Percentiles rank a stretch among this genome's conserved stretches.
phyloP scores from a whole-genome alignment of 179 eudicot species.

The Heliamphora pulchella region DNA sequence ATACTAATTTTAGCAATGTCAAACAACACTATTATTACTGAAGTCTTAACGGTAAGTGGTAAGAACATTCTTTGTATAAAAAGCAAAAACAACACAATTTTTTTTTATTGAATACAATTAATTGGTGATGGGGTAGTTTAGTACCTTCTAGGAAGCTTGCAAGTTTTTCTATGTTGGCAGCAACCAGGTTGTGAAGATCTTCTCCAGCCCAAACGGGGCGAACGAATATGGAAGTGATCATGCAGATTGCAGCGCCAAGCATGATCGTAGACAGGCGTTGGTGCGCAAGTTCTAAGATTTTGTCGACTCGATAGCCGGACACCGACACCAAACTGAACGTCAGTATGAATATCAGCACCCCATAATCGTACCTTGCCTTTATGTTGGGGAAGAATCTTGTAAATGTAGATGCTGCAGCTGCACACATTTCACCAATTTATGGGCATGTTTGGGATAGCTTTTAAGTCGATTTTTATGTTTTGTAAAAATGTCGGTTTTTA shows the following conservation, averaged over 20 bases:
- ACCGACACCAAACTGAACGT: slow-evolving; percentile 68
- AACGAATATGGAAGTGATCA: slow-evolving; percentile 38
- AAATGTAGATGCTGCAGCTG: slow-evolving; percentile 54
- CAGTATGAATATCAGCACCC: slow-evolving; percentile 63
- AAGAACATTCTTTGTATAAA: too few species aligned
- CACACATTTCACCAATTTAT: slow-evolving; percentile 3
- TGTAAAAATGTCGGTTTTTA: too few species aligned
- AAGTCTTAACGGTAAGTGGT: too few species aligned
- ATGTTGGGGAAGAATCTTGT: slow-evolving; percentile 48
- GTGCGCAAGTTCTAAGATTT: slow-evolving; percentile 44
- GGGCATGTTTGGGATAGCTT: too few species aligned
- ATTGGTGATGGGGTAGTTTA: too few species aligned
- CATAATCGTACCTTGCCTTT: slow-evolving; percentile 68
- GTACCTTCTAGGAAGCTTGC: slow-evolving; percentile 59
- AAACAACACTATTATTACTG: too few species aligned
- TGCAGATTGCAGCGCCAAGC: slow-evolving; percentile 47
- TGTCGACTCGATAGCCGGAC: slow-evolving; percentile 56
- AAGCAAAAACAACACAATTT: too few species aligned
- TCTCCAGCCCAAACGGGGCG: slow-evolving; percentile 84
- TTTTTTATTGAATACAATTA: too few species aligned
- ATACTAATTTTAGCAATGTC: too few species aligned
- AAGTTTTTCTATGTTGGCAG: slow-evolving; percentile 39
- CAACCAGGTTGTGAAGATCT: slow-evolving; percentile 50
- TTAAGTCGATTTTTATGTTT: too few species aligned
- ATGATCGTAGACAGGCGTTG: slow-evolving; percentile 50